Percentiles rank a stretch among this genome's conserved stretches.
These are phyloP conservation scores for Lentinula lateritia DNA, from an alignment of 768 basidiomycete species.

Conservation along the genomic window DNA sequence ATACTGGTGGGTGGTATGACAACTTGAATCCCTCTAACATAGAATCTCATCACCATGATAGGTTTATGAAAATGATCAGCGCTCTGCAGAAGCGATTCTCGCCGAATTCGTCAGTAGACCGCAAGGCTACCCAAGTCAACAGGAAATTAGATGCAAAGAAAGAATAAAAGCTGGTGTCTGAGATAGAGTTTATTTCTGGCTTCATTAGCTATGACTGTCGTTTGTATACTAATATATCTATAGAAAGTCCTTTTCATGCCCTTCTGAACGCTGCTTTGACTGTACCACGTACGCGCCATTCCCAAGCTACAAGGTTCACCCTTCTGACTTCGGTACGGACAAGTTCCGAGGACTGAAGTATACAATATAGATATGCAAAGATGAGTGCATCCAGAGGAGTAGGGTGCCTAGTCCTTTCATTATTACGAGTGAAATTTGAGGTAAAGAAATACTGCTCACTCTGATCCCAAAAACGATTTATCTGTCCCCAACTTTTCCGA, in stretches of 20 bases:
- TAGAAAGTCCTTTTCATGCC: neutral
- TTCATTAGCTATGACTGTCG: neutral
- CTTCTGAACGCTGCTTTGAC: slow-evolving; percentile 47
- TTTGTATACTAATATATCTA: neutral
- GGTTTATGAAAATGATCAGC: slow-evolving; percentile 73
- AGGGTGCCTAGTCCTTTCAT: slow-evolving; percentile 42
- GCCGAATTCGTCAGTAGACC: slow-evolving; percentile 3
- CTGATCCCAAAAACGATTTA: slow-evolving; percentile 77
- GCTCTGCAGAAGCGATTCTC: slow-evolving; percentile 61
- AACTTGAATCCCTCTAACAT: neutral
- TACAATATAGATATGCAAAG: slow-evolving; percentile 75
- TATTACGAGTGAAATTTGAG: neutral
- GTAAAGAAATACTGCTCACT: slow-evolving; percentile 19
- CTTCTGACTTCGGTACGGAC: slow-evolving; percentile 64
- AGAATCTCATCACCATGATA: slow-evolving; percentile 17
- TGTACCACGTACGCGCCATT: slow-evolving; percentile 55
- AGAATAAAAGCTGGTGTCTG: slow-evolving; percentile 9
- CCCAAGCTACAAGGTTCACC: slow-evolving; percentile 80
- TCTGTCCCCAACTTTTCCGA: slow-evolving; percentile 73
- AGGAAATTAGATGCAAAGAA: slow-evolving; percentile 10
- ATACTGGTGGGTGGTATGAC: slow-evolving; percentile 53
- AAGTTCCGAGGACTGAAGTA: slow-evolving; percentile 39
- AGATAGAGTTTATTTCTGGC: neutral
- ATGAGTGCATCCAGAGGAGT: slow-evolving; percentile 78
- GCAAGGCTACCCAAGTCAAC: slow-evolving; percentile 12